Base-by-base conservation (phyloP, 441 rosid genomes). In the Croton setiger region DNA sequence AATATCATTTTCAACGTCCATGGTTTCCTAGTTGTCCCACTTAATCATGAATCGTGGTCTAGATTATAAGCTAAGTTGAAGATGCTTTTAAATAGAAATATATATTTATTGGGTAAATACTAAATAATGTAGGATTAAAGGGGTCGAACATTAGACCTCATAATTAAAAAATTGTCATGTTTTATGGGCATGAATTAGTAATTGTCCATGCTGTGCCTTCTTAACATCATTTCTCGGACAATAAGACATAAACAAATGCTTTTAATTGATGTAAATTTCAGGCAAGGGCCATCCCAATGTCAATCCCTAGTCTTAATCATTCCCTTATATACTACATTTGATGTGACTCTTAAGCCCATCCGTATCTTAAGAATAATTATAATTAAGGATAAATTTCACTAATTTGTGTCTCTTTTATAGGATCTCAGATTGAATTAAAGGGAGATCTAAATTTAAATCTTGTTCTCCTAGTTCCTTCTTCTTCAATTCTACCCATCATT, bases 181-280 rank as follows among this genome's bases (percentile, higher is more conserved):
- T 60, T 45, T 7, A 41, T 41, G 49, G 33, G 55, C 23, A 51
- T n/a, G 33, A 18, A 11, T 60, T 21, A 39, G 8, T 69, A 59
- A n/a, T 10, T 56, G 27, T 12, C 23, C 2, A 60, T 12, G 53
- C 2, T 45, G 21, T 17, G 47, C 62, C 48, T 71, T 53, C 62
- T 37, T 68, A 48, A 39, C 44, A 23, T 69, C 21, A 70, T 63
- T 39, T 58, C 23, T 75, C 64, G 44, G 75, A 77, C 74, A 61
- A 47, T 7, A 20, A 44, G 33, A 47, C 69, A 66, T 41, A 21
- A 35, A 51, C 21, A 56, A 31, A 68, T 47, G 74, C 57, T 45
- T 15, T 23, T 61, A 57, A 60, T 53, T 52, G 41, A 70, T 37
- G 23, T 51, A 18, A 27, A 14, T 20, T 58, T 35, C 4, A 51